Evolutionary conservation across 305 asterid species (phyloP), one percentile per base, ranked within the genome.

Genomic region (Fraxinus ornus): DNA sequence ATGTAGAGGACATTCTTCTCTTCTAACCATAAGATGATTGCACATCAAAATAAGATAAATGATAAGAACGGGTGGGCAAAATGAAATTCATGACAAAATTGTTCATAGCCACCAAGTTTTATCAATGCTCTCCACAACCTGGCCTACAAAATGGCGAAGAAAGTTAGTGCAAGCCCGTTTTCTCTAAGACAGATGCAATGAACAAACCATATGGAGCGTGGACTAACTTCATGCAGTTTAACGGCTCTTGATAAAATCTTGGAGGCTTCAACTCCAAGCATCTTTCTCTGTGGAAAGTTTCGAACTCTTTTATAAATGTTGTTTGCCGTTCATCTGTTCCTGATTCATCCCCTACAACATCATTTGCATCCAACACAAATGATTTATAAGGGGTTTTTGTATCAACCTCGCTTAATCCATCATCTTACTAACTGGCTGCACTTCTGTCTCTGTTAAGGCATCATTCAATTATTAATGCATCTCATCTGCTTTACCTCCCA

Each of bases 41-140:
- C 57, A 68, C 73, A 55, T 52, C 26, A 41, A 72, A 19, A 70
- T 17, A 49, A 52, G 74, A 57, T 66, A 64, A 49, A 9, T 32
- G 79, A 77, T 21, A 39, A 39, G 79, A 70, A 64, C 35, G 57
- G 35, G 75, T 26, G 78, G 78, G 57, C 83, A 68, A 82, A 78
- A 83, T 39, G 44, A 79, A 79, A 76, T 44, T 7, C 21, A 70
- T n/a, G 32, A 80, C 80, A 26, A 75, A 93, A 97, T 94, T 90
- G 97, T 86, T 94, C 98, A 78, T 94, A 93, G 86, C 98, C 98
- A 85, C 98, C 97, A 77, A 94, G 94, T 86, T 91, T 88, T 88
- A 94, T 87, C 84, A 94, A 97, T 55, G 97, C 91, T 88, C 97
- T 91, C 98, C 98, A 94, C 83, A 94, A 84, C 91, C 97, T 94